Conservation (phyloP, 805 yeast species). For the Cyberlindnera maclurae region DNA sequence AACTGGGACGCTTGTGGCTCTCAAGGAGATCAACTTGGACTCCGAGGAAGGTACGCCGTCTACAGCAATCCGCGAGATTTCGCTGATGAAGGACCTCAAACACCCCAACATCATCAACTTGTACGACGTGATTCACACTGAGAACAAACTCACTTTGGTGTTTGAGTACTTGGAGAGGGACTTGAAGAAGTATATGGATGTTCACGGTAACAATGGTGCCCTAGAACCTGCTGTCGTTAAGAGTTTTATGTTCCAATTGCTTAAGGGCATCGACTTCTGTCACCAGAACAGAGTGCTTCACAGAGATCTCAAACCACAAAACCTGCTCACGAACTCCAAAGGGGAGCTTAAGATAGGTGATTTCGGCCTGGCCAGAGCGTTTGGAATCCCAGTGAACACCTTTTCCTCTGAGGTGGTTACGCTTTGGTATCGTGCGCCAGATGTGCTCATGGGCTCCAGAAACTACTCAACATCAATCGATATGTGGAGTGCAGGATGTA, state of each 20-base stretch:
- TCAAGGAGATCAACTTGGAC: conserved; percentile 90
- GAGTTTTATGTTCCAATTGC: conserved; percentile 89
- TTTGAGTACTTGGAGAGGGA: conserved; percentile 93
- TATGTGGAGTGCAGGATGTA: conserved; percentile 98
- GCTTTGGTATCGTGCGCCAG: conserved; percentile 97
- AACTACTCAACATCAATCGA: conserved; percentile 96
- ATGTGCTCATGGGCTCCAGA: conserved; percentile 88
- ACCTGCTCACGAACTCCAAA: conserved; percentile 76
- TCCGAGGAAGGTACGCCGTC: conserved; percentile 97
- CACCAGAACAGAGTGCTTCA: conserved; percentile 61
- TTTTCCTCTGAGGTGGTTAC: conserved; percentile 97
- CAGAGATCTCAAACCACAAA: conserved; percentile 90
- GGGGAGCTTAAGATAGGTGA: conserved; percentile 94
- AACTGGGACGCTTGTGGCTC: conserved; percentile 85
- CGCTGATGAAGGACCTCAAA: conserved; percentile 88
- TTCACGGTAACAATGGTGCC: conserved; percentile 78
- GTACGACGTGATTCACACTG: conserved; percentile 95
- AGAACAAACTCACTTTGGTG: conserved; percentile 88
- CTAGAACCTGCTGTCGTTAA: conserved; percentile 81
- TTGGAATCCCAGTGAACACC: conserved; percentile 96
- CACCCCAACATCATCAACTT: conserved; percentile 89
- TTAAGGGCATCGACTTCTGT: conserved; percentile 72
- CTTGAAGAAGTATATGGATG: conserved; percentile 90
- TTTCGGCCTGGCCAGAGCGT: conserved; percentile 95
- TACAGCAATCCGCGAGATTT: conserved; percentile 94